A percentile compares a stretch with the other conserved stretches of the same genome.
phyloP scores from a whole-genome alignment of 148 eudicot species.

The Chenopodium quinoa region DNA sequence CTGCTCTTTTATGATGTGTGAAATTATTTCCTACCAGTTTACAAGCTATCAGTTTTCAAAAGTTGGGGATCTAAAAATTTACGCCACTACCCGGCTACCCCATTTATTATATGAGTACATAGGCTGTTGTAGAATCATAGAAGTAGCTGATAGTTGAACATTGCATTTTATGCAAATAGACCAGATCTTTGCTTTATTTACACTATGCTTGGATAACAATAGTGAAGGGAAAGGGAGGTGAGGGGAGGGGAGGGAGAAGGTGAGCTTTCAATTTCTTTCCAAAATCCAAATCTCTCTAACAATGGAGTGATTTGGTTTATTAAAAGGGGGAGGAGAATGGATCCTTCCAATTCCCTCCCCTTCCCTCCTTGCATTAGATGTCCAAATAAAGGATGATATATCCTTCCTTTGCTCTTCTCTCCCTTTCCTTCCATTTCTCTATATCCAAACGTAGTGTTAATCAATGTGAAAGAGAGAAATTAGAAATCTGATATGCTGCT shows the following conservation, averaged over 20 bases:
- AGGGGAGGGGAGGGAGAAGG: too few relatives aligned
- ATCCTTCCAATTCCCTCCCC: too few relatives aligned
- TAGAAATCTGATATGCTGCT: conserved; percentile 2
- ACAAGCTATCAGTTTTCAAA: background rate
- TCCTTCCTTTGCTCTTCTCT: too few relatives aligned
- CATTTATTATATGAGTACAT: background rate
- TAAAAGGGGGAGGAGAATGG: too few relatives aligned
- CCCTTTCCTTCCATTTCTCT: too few relatives aligned
- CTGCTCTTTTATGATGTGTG: background rate
- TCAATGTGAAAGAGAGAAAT: conserved; percentile 3
- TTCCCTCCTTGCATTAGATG: too few relatives aligned
- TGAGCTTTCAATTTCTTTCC: too few relatives aligned
- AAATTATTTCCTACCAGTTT: background rate
- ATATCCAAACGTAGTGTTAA: background rate
- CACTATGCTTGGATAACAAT: too few relatives aligned
- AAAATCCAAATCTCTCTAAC: too few relatives aligned
- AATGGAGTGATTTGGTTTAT: too few relatives aligned
- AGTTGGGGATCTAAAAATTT: background rate
- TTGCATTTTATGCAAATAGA: background rate
- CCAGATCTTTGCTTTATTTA: background rate
- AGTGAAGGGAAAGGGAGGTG: too few relatives aligned
- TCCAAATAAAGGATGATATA: too few relatives aligned
- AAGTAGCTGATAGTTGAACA: background rate
- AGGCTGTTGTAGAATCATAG: background rate
- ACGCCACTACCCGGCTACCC: background rate